Evolutionary conservation across 805 yeast genomes (phyloP).

Genomic region (Zygosaccharomyces gambellarensis): DNA sequence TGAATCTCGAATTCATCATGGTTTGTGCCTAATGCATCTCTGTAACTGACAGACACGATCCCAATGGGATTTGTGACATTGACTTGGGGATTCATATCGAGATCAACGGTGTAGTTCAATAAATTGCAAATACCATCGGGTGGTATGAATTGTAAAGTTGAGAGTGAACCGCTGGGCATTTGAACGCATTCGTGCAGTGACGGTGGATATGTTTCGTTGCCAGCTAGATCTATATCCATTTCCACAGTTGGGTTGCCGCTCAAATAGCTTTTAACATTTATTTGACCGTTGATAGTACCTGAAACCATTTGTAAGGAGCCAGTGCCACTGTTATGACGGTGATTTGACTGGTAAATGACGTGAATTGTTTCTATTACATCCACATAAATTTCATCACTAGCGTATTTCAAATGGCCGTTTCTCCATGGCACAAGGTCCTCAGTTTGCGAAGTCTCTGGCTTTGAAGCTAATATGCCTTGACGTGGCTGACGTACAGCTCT

Average conservation of each 20-base stretch:
- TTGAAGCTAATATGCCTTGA: slow-evolving; percentile 1
- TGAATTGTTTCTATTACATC: slow-evolving; percentile 68
- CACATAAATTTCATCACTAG: slow-evolving; percentile 80
- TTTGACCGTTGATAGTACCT: slow-evolving; percentile 53
- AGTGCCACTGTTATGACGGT: background rate
- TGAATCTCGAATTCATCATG: slow-evolving; percentile 39
- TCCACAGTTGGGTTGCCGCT: slow-evolving; percentile 73
- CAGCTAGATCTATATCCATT: slow-evolving; percentile 45
- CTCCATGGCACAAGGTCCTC: slow-evolving; percentile 69
- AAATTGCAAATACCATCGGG: slow-evolving; percentile 76
- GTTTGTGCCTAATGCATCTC: slow-evolving; percentile 34
- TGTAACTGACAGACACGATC: slow-evolving; percentile 29
- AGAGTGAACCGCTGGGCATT: slow-evolving; percentile 26
- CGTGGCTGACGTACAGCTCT: slow-evolving; percentile 16
- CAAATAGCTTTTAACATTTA: slow-evolving; percentile 62
- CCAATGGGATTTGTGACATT: slow-evolving; percentile 17
- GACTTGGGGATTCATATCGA: slow-evolving; percentile 26
- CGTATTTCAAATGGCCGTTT: slow-evolving; percentile 58
- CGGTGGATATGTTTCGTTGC: slow-evolving; percentile 50
- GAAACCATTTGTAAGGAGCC: slow-evolving; percentile 10
- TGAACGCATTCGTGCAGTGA: slow-evolving; percentile 69
- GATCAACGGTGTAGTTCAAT: slow-evolving; percentile 58
- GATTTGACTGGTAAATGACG: slow-evolving; percentile 39
- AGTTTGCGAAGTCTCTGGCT: slow-evolving; percentile 5
- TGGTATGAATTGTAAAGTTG: slow-evolving; percentile 61